Base-by-base conservation (phyloP, 2,329 filamentous ascomycete species). In the Talaromyces atroroseus region DNA sequence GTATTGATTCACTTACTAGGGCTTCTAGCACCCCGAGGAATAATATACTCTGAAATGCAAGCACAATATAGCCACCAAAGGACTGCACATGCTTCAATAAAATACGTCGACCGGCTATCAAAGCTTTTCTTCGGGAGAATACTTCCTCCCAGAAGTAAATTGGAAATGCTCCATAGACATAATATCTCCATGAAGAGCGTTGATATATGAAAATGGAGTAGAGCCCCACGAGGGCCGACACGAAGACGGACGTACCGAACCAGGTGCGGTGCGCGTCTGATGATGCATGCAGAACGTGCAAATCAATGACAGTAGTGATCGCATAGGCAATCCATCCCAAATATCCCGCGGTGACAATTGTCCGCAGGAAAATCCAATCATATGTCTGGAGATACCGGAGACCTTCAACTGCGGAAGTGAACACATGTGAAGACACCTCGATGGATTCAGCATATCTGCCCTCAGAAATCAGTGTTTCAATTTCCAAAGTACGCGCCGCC, bases 81-180 rank as follows among this genome's bases (percentile, higher is more conserved):
- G 86, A 85, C 54, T 81, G 78, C 44, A 92, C 75, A 62, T 92
- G 81, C 0, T 82, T 80, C 62, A 96, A 85, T 8, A 97, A 76
- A 50, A 82, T 79, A 60, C 80, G 80, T 52, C 81, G 79, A 2
- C 91, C 92, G 60, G 85, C 80, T 5, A 75, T 66, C 12, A 96
- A 71, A 44, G 89, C 89, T 47, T 80, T 78, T 56, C 91, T 82
- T 26, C 88, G 84, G 2, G 89, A 89, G 71, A 87, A 92, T 0
- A 96, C 89, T 66, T 96, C 92, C 71, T 96, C 92, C 94, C 94
- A 99, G 75, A 99, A 97, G 57, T 90, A 82, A 2, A 96, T 85
- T 0, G 94, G 94, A 71, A 99, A 99, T 64, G 95, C 82, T 0
- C 87, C 89, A 69, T 99, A 99, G 1, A 84, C 83, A 66, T 97